phyloP scores from a whole-genome alignment of 2,329 filamentous ascomycete species.

The Aschersonia sp. region DNA sequence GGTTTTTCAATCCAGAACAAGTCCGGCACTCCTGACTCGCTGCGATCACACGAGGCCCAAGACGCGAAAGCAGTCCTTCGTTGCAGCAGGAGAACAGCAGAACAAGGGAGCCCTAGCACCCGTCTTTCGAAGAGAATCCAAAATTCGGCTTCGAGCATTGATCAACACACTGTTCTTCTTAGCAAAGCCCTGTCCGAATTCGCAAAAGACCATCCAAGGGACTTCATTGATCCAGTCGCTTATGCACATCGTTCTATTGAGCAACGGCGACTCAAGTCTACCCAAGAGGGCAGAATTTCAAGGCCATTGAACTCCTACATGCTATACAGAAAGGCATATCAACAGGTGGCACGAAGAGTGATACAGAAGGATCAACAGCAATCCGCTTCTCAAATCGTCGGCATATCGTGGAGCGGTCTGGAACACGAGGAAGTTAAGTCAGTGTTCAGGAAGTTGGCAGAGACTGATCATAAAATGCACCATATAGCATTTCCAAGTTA shows the following conservation, averaged over 20 bases:
- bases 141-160: too few species aligned
- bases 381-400: conserved; percentile 75
- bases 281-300: conserved; percentile 33
- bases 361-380: conserved; percentile 89
- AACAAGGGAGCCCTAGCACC: too few species aligned
- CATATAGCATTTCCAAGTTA: conserved; percentile 75
- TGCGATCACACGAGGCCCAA: too few species aligned
- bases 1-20: too few species aligned
- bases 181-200: conserved; percentile 4
- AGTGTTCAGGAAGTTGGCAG: conserved; percentile 65
- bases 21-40: too few species aligned
- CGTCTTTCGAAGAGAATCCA: too few species aligned
- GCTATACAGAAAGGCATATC: conserved; percentile 87
- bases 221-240: conserved; percentile 1
- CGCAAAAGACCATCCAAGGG: not conserved
- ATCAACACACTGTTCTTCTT: not conserved
- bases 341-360: conserved; percentile 64
- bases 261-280: conserved; percentile 2
- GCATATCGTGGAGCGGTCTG: conserved; percentile 62
- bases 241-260: conserved; percentile 3
- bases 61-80: too few species aligned
- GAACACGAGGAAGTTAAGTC: conserved; percentile 61
- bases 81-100: too few species aligned
- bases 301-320: conserved; percentile 97
- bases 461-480: conserved; percentile 72